Evolutionary conservation across 352 stramenopile genomes (phyloP), one percentile per base, ranked within the genome.

Genomic region (Globisporangium paddicum): DNA sequence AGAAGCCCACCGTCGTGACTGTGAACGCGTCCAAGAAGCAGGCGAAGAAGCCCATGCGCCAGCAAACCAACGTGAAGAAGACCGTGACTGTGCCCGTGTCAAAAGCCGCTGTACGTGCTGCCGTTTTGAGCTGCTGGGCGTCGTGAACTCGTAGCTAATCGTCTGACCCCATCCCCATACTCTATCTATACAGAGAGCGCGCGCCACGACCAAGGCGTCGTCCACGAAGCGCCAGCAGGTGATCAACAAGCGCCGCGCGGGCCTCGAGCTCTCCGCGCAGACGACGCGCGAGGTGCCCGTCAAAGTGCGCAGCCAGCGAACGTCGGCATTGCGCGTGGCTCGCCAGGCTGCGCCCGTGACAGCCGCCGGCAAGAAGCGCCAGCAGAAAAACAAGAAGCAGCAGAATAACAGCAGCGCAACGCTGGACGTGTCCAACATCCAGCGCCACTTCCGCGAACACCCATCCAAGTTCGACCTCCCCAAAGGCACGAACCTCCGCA

Each of bases 381-480:
- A 64, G 49, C 32, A 64, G 26, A 68, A 79, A 42, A 56, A 73
- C n/a, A n/a, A n/a, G n/a, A n/a, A n/a, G n/a, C n/a, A n/a, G 48
- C 42, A 51, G 19, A 63, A 70, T 49, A 62, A 55, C 25, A 37
- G 7, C 25, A 35, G 23, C 41, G 58, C 67, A 35, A 71, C 68
- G 34, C 64, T 91, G 37, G 78, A 91, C 55, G 79, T 89, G 48
- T 89, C 79, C 46, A 89, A 89, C 63, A 91, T 91, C 61, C 72
- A 87, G 52, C 72, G 77, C 66, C 84, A 94, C 66, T 91, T 89
- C 55, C 75, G 71, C 42, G 75, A 78, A 51, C 80, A 92, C 59
- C 81, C 81, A 21, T 86, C 76, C 50, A 94, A 92, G 71, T 94
- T 94, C 45, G 67, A 86, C 49, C 65, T 94, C 23, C 84, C 84